phyloP scores from a whole-genome alignment of 495 filamentous ascomycete species.

The Aspergillus baeticus region DNA sequence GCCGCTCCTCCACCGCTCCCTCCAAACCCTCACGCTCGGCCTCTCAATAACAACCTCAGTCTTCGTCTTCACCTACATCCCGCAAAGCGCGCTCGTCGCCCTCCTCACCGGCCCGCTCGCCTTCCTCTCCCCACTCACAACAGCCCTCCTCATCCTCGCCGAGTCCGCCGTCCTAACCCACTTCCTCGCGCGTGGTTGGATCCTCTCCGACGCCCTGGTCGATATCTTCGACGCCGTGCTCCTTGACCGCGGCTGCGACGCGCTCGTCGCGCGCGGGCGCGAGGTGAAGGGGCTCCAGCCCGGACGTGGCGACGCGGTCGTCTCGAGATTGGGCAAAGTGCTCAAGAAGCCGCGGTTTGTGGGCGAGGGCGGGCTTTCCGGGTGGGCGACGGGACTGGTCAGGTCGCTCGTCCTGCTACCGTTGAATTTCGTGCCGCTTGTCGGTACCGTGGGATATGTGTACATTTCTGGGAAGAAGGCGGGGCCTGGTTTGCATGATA shows the following conservation, averaged over 20 bases:
- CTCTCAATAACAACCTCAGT: conserved; percentile 69
- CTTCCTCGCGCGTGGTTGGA: conserved; percentile 68
- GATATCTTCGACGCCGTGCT: conserved; percentile 91
- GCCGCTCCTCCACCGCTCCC: conserved; percentile 67
- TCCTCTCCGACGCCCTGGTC: conserved; percentile 75
- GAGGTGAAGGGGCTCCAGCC: conserved; percentile 53
- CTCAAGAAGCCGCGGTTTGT: conserved; percentile 56
- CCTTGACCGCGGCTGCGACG: conserved; percentile 50
- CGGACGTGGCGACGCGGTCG: conserved; percentile 35
- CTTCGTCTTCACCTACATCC: conserved; percentile 90
- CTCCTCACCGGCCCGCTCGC: conserved; percentile 86
- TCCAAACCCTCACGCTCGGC: conserved; percentile 68
- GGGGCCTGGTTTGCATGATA: conserved; percentile 51
- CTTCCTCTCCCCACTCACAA: conserved; percentile 63
- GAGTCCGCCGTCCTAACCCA: conserved; percentile 80
- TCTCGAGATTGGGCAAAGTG: conserved; percentile 71
- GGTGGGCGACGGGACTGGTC: conserved; percentile 64
- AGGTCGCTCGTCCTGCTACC: conserved; percentile 78
- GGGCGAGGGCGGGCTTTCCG: conserved; percentile 14
- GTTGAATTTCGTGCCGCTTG: conserved; percentile 85
- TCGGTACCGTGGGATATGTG: conserved; percentile 81
- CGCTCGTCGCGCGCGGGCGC: conserved; percentile 70
- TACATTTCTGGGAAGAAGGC: conserved; percentile 63
- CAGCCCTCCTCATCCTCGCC: conserved; percentile 72
- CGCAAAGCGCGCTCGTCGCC: conserved; percentile 73